Evolutionary conservation across 331 rosid species (phyloP).

Genomic region (Acacia concinna): DNA sequence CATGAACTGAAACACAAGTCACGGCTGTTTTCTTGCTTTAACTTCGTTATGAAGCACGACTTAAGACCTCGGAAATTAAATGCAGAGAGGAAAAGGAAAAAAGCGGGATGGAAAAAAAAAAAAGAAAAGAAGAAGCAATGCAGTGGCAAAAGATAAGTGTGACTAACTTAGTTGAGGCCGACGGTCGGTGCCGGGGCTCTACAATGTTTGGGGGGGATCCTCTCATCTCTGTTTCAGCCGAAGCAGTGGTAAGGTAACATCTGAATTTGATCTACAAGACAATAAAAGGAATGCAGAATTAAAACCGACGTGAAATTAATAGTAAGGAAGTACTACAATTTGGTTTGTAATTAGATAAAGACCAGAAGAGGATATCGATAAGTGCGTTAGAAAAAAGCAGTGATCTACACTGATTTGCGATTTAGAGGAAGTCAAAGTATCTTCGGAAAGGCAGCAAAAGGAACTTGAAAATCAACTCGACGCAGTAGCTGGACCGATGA

Average conservation of each 20-base stretch:
- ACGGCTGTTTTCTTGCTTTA: background rate
- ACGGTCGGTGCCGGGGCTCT: constrained; percentile 77
- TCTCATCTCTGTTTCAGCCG: constrained; percentile 61
- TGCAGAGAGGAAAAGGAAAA: background rate
- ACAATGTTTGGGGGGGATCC: constrained; percentile 50
- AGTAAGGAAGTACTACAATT: background rate
- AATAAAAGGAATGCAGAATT: background rate
- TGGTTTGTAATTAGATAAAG: background rate
- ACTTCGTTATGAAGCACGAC: background rate
- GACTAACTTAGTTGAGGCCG: constrained; percentile 57
- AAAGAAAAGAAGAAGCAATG: background rate
- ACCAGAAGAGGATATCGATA: background rate
- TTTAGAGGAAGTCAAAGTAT: background rate
- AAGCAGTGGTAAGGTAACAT: constrained; percentile 31
- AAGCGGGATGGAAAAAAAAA: background rate
- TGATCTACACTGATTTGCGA: constrained; percentile 5
- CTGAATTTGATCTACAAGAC: constrained; percentile 26
- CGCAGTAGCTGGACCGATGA: background rate
- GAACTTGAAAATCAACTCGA: background rate
- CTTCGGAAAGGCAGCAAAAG: background rate
- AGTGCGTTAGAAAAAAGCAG: background rate
- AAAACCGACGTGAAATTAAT: background rate
- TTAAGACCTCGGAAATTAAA: background rate
- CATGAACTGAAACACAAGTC: constrained; percentile 1
- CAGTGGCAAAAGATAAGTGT: background rate